These are phyloP conservation scores for Pseudopyricularia cyperi DNA, from an alignment of 2,329 filamentous ascomycete species.

Conservation along the genomic window DNA sequence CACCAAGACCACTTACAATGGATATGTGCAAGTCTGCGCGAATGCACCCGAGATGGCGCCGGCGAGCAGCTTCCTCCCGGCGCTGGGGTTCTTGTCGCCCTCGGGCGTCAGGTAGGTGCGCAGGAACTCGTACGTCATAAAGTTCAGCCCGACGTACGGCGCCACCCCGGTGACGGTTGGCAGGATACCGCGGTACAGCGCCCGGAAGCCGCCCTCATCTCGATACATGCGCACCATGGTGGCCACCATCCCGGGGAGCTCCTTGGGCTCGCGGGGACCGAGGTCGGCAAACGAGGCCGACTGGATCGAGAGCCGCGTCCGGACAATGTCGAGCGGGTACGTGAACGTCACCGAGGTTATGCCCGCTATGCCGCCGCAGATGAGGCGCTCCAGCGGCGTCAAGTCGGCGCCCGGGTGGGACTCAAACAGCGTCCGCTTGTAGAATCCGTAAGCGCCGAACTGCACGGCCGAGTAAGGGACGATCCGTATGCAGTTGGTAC, in stretches of 20 bases:
- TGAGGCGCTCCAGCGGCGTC: constrained; percentile 57
- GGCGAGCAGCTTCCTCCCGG: constrained; percentile 70
- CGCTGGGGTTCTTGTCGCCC: constrained; percentile 70
- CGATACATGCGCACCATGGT: constrained; percentile 78
- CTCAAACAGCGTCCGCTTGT: constrained; percentile 81
- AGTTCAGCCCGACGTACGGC: constrained; percentile 91
- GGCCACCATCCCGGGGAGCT: constrained; percentile 84
- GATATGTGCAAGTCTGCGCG: constrained; percentile 95
- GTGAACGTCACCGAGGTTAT: constrained; percentile 93
- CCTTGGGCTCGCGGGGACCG: constrained; percentile 39
- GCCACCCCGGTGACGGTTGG: constrained; percentile 92
- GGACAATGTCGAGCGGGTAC: constrained; percentile 94
- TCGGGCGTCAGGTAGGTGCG: constrained; percentile 75
- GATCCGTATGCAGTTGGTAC: constrained; percentile 96
- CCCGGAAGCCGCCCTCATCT: constrained; percentile 71
- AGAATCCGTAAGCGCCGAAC: constrained; percentile 96
- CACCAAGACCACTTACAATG: constrained; percentile 62
- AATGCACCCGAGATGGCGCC: constrained; percentile 93
- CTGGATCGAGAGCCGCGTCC: constrained; percentile 91
- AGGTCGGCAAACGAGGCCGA: constrained; percentile 86
- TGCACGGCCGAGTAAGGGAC: constrained; percentile 97
- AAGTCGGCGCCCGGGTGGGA: constrained; percentile 60
- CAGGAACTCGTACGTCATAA: constrained; percentile 93
- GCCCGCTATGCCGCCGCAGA: constrained; percentile 85
- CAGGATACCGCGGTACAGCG: constrained; percentile 87